Evolutionary conservation across 2,329 filamentous ascomycete genomes (phyloP).

Genomic region (Verticillium alfalfae): DNA sequence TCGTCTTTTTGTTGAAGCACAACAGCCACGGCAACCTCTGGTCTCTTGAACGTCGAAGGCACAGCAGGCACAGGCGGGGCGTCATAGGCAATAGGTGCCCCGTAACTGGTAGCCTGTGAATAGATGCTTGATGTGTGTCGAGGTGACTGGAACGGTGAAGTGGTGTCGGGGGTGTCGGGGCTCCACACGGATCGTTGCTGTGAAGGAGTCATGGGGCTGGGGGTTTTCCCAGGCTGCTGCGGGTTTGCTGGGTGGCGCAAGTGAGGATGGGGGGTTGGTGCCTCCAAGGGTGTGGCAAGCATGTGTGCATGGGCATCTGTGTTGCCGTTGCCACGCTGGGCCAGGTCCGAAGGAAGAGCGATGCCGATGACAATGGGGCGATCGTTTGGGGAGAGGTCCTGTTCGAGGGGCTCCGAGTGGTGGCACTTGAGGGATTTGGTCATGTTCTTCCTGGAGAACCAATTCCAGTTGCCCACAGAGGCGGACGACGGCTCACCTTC

Average conservation of each 20-base stretch:
- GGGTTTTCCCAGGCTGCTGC: slow-evolving; percentile 7
- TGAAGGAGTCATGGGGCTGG: slow-evolving; percentile 20
- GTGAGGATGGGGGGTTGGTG: slow-evolving; percentile 5
- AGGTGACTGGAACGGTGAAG: slow-evolving; percentile 32
- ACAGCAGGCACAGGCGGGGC: slow-evolving; percentile 58
- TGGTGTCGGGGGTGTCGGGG: slow-evolving; percentile 52
- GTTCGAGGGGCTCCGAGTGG: slow-evolving; percentile 16
- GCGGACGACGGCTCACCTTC: slow-evolving; percentile 50
- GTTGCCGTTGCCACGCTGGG: slow-evolving; percentile 15
- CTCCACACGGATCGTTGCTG: slow-evolving; percentile 52
- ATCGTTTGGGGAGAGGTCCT: slow-evolving; percentile 61
- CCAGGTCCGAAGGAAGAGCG: slow-evolving; percentile 49
- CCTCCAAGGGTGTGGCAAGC: slow-evolving; percentile 31
- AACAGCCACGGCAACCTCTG: slow-evolving; percentile 20
- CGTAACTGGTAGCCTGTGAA: slow-evolving; percentile 44
- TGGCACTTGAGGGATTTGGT: slow-evolving; percentile 19
- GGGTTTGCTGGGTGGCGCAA: slow-evolving; percentile 9
- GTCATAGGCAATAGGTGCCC: slow-evolving; percentile 19
- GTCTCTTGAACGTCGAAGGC: slow-evolving; percentile 36
- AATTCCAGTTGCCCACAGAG: slow-evolving; percentile 52
- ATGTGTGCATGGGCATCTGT: slow-evolving; percentile 10
- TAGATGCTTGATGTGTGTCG: slow-evolving; percentile 55
- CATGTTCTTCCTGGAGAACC: slow-evolving; percentile 40
- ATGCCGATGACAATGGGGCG: slow-evolving; percentile 71
- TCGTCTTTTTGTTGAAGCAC: slow-evolving; percentile 31